Conservation (phyloP, 345 rosid species). For the Sonneratia alba region DNA sequence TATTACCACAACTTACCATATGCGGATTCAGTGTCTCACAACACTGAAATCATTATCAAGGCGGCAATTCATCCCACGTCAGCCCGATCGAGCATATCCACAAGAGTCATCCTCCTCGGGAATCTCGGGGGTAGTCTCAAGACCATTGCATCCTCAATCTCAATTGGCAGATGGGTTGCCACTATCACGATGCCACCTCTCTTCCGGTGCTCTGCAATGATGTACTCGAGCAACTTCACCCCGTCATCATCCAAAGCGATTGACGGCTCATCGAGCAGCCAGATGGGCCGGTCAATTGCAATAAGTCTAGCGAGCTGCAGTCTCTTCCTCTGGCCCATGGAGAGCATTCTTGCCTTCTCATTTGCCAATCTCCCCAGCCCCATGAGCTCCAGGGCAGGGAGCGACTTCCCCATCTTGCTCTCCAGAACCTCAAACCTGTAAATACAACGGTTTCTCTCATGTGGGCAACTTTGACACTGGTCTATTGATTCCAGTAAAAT, state of each 20-base stretch:
- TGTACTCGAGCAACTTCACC: conserved; percentile 57
- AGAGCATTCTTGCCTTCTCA: conserved; percentile 70
- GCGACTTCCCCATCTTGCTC: conserved; percentile 57
- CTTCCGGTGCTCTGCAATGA: conserved; percentile 65
- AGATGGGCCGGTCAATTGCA: conserved; percentile 79
- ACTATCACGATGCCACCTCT: conserved; percentile 75
- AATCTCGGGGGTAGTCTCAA: conserved; percentile 76
- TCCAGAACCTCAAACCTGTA: conserved; percentile 60
- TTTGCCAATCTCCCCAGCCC: conserved; percentile 72
- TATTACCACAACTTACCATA: no score
- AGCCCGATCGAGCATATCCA: conserved; percentile 69
- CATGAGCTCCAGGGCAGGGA: conserved; percentile 78
- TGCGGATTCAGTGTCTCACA: no score
- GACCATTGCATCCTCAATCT: conserved; percentile 75
- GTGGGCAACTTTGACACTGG: not conserved
- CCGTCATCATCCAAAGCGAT: conserved; percentile 85
- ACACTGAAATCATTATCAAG: no score
- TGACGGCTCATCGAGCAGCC: conserved; percentile 84
- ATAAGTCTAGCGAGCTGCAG: conserved; percentile 76
- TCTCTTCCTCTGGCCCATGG: conserved; percentile 89
- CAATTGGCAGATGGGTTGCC: conserved; percentile 77
- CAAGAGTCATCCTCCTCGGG: conserved; percentile 67
- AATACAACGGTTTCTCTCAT: not conserved
- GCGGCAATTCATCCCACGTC: not conserved
- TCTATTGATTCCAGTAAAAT: not conserved